A percentile compares a stretch with the other conserved stretches of the same genome.
These are phyloP conservation scores for Rhododendron williamsianum DNA, from an alignment of 148 eudicot genomes.

Conservation along the genomic window DNA sequence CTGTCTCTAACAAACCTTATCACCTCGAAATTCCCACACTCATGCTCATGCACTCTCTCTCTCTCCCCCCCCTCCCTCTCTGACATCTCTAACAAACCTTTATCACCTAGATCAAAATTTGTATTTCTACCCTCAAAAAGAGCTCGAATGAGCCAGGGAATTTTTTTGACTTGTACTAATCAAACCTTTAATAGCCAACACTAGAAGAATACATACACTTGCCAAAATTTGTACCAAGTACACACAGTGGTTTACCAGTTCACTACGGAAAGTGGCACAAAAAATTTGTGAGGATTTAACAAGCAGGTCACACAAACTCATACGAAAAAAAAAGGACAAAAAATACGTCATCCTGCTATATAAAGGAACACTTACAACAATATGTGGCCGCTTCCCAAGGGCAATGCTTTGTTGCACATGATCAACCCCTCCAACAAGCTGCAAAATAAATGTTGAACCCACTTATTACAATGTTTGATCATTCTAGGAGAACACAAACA, in stretches of 20 bases:
- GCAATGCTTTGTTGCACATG: constrained; percentile 44
- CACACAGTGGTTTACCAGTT: neutral
- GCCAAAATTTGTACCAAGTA: neutral
- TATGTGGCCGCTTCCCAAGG: constrained; percentile 59
- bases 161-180: neutral
- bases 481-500: neutral
- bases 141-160: neutral
- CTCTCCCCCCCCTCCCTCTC: no score
- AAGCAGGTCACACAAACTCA: neutral
- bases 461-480: neutral
- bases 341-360: neutral
- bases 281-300: neutral
- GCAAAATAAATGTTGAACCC: constrained; percentile 11
- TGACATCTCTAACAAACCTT: neutral
- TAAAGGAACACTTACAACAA: constrained; percentile 42
- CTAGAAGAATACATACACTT: neutral
- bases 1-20: neutral
- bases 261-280: neutral
- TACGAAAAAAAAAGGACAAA: neutral
- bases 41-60: neutral
- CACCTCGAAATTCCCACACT: neutral
- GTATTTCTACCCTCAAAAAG: neutral
- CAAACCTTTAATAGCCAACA: neutral
- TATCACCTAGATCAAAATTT: neutral
- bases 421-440: constrained; percentile 79